A percentile compares a stretch with the other conserved stretches of the same genome.
These are phyloP conservation scores for Podaxis sp. DNA, from an alignment of 768 basidiomycete genomes.

Conservation along the genomic window DNA sequence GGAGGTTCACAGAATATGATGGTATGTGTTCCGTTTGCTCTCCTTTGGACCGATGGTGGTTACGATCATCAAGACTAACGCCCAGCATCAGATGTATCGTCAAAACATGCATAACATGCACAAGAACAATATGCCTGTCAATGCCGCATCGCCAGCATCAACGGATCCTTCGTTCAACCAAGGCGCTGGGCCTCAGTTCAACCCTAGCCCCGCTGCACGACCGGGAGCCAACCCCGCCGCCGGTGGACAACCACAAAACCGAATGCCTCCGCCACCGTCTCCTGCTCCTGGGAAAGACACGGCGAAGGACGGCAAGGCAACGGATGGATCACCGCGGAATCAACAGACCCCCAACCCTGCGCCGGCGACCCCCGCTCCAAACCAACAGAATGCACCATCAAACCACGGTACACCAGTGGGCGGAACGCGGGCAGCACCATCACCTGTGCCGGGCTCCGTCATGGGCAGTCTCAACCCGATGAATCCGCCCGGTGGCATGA, in stretches of 20 bases:
- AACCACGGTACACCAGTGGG: constrained; percentile 13
- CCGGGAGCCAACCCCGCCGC: constrained; percentile 3
- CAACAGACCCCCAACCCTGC: constrained; percentile 9
- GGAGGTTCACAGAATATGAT: constrained; percentile 8
- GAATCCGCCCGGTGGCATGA: constrained; percentile 4
- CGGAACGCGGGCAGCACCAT: constrained; percentile 3
- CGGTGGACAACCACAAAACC: constrained; percentile 11
- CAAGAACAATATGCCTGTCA: constrained; percentile 33
- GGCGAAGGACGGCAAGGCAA: constrained; percentile 8
- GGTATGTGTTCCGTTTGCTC: constrained; percentile 19
- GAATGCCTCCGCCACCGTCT: constrained; percentile 13
- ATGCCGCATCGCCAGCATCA: constrained; percentile 43
- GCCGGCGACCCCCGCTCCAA: constrained; percentile 7
- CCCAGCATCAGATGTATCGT: constrained; percentile 23
- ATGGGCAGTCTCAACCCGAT: constrained; percentile 11
- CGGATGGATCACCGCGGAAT: constrained; percentile 11
- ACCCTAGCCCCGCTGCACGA: not conserved
- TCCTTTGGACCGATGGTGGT: not conserved
- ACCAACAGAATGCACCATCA: constrained; percentile 10
- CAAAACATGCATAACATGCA: constrained; percentile 28
- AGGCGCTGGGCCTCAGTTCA: constrained; percentile 9
- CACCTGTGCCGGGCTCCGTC: constrained; percentile 7
- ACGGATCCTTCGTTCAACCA: constrained; percentile 5
- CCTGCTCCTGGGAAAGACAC: constrained; percentile 11
- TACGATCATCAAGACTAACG: constrained; percentile 1